Conservation (phyloP, 441 rosid genomes). For the Euphorbia corollata region DNA sequence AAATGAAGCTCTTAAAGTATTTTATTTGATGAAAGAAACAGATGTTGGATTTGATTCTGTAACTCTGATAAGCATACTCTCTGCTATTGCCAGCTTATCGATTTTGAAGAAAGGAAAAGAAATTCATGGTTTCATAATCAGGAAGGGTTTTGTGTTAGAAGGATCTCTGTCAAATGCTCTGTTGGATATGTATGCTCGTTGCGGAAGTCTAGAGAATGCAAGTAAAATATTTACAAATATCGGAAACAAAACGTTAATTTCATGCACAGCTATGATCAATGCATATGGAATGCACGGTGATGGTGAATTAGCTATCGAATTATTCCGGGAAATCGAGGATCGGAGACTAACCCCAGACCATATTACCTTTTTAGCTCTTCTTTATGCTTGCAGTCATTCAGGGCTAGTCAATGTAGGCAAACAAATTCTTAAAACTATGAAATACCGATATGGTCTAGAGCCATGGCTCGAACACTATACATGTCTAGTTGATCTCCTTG, state of each 20-base stretch:
- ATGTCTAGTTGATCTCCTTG: slow-evolving; percentile 82
- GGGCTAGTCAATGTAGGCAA: slow-evolving; percentile 69
- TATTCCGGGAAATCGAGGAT: slow-evolving; percentile 48
- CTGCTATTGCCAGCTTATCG: slow-evolving; percentile 61
- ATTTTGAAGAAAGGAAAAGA: slow-evolving; percentile 68
- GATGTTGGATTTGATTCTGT: slow-evolving; percentile 51
- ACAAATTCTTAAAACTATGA: slow-evolving; percentile 52
- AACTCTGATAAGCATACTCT: slow-evolving; percentile 48
- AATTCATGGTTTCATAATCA: slow-evolving; percentile 51
- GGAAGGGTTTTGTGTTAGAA: slow-evolving; percentile 50
- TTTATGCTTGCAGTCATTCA: slow-evolving; percentile 80
- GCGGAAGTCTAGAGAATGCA: slow-evolving; percentile 62
- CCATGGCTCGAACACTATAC: slow-evolving; percentile 91
- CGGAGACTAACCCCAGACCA: slow-evolving; percentile 53
- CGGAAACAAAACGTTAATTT: slow-evolving; percentile 37
- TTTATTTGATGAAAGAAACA: slow-evolving; percentile 41
- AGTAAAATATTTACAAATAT: slow-evolving; percentile 36
- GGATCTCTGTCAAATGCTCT: slow-evolving; percentile 55
- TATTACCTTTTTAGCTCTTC: slow-evolving; percentile 65
- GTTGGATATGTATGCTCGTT: slow-evolving; percentile 77
- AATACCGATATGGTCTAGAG: slow-evolving; percentile 48
- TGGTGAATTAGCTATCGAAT: slow-evolving; percentile 54
- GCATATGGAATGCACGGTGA: slow-evolving; percentile 80
- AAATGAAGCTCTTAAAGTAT: slow-evolving; percentile 54
- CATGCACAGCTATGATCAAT: slow-evolving; percentile 78